Percentiles rank a stretch among this genome's conserved stretches.
These are phyloP conservation scores for Trametes sp. DNA, from an alignment of 1,284 basidiomycete genomes.

Conservation along the genomic window DNA sequence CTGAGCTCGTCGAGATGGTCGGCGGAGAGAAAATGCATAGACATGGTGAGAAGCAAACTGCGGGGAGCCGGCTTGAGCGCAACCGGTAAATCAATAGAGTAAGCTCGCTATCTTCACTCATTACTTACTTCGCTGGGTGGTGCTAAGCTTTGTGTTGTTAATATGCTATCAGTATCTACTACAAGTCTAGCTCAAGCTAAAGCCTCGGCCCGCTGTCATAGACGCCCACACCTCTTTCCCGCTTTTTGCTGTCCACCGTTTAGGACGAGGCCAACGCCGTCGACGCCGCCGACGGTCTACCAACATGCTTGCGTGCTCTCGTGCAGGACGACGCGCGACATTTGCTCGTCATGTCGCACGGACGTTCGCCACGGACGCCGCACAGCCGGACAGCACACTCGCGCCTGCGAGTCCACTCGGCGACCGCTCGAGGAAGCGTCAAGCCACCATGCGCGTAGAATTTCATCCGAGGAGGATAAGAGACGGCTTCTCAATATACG, in stretches of 20 bases:
- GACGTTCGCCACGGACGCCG: conserved; percentile 9
- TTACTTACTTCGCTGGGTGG: too few relatives aligned
- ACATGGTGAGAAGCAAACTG: too few relatives aligned
- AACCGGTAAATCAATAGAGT: too few relatives aligned
- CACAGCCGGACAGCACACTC: conserved; percentile 7
- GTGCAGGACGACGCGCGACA: not conserved
- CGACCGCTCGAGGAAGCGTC: not conserved
- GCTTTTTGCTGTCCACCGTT: conserved; percentile 9
- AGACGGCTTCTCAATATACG: conserved; percentile 37
- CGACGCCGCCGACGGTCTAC: not conserved
- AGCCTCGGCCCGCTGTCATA: not conserved
- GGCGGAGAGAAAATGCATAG: not conserved
- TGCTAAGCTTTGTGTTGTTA: too few relatives aligned
- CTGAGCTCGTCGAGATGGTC: not conserved
- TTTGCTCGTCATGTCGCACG: conserved; percentile 11
- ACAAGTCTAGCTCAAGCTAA: too few relatives aligned
- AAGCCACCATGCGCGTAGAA: not conserved
- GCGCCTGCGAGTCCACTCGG: not conserved
- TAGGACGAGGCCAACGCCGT: not conserved
- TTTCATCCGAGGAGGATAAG: not conserved
- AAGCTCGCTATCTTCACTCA: too few relatives aligned
- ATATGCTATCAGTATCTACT: too few relatives aligned
- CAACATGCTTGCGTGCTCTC: conserved; percentile 5
- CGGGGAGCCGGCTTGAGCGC: too few relatives aligned
- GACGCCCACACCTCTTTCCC: not conserved